A percentile compares a stretch with the other conserved stretches of the same genome.
phyloP scores from a whole-genome alignment of 306 rosid genomes.

The Herpetospermum pedunculosum region DNA sequence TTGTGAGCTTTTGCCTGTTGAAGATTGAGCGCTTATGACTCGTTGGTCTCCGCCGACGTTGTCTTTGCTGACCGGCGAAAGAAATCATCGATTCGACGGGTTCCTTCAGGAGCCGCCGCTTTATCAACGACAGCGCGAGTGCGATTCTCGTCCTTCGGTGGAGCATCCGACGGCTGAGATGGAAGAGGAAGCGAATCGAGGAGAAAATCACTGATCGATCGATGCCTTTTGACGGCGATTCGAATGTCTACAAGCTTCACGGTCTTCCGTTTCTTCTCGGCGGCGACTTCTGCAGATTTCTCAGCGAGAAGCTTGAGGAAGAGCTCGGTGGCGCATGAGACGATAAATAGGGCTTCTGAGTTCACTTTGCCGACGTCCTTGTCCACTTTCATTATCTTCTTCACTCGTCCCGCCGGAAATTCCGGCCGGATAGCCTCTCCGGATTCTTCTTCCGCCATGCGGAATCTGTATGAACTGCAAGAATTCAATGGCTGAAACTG shows the following conservation, averaged over 20 bases:
- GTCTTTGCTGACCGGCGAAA: conserved; percentile 28
- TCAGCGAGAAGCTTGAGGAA: conserved; percentile 68
- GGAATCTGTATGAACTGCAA: background rate
- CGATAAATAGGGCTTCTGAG: conserved; percentile 60
- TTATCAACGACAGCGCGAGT: conserved; percentile 22
- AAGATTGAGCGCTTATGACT: conserved; percentile 19
- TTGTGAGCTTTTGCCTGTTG: background rate
- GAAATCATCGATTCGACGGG: conserved; percentile 66
- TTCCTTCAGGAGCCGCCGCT: conserved; percentile 16
- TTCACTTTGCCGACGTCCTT: conserved; percentile 49
- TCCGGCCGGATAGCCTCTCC: conserved; percentile 21
- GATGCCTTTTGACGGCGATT: conserved; percentile 63
- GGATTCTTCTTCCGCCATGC: conserved; percentile 34
- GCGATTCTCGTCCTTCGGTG: conserved; percentile 20
- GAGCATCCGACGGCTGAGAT: conserved; percentile 21
- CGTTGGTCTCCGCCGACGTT: conserved; percentile 19
- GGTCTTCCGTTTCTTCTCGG: conserved; percentile 69
- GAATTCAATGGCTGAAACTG: background rate
- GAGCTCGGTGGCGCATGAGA: conserved; percentile 59
- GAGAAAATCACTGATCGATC: conserved; percentile 65
- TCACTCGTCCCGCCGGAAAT: conserved; percentile 53
- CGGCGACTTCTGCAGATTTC: conserved; percentile 42
- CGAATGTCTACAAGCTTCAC: conserved; percentile 63
- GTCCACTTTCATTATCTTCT: conserved; percentile 75
- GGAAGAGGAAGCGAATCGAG: conserved; percentile 61